Evolutionary conservation across 257 asterid genomes (phyloP).

Genomic region (Oldenlandia corymbosa): DNA sequence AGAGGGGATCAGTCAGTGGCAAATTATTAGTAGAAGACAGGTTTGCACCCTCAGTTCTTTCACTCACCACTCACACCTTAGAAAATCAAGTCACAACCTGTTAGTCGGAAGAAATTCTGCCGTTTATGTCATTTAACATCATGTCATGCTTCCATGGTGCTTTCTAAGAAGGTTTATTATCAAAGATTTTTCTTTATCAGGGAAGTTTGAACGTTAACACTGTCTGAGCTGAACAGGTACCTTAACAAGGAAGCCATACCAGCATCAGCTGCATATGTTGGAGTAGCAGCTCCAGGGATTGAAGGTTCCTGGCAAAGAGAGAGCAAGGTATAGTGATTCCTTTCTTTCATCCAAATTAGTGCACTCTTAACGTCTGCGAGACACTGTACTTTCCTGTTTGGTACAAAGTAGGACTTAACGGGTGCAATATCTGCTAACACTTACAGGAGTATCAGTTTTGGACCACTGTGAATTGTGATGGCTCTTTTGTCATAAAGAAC

Average conservation of each 20-base stretch:
- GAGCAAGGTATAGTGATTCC: slow-evolving; percentile 19
- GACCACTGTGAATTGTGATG: slow-evolving; percentile 45
- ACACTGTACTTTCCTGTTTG: not conserved
- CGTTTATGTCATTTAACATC: too few relatives aligned
- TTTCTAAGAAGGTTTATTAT: not conserved
- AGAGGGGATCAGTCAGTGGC: slow-evolving; percentile 32
- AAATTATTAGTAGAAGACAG: slow-evolving; percentile 26
- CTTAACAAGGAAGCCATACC: slow-evolving; percentile 18
- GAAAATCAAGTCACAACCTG: not conserved
- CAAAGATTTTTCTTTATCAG: not conserved
- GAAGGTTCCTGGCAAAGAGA: slow-evolving; percentile 38
- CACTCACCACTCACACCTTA: not conserved
- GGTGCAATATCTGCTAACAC: not conserved
- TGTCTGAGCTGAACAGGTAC: slow-evolving; percentile 15
- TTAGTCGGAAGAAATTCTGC: not conserved
- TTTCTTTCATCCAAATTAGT: not conserved
- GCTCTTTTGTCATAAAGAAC: slow-evolving; percentile 38
- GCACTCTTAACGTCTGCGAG: not conserved
- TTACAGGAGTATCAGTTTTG: slow-evolving; percentile 75
- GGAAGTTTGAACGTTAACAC: not conserved
- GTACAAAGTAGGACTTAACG: not conserved
- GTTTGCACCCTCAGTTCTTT: slow-evolving; percentile 11
- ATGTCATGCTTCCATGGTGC: too few relatives aligned
- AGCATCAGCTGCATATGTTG: slow-evolving; percentile 29
- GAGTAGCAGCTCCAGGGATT: slow-evolving; percentile 25